A percentile compares a stretch with the other conserved stretches of the same genome.
These are phyloP conservation scores for Lantana camara DNA, from an alignment of 257 asterid genomes.

Conservation along the genomic window DNA sequence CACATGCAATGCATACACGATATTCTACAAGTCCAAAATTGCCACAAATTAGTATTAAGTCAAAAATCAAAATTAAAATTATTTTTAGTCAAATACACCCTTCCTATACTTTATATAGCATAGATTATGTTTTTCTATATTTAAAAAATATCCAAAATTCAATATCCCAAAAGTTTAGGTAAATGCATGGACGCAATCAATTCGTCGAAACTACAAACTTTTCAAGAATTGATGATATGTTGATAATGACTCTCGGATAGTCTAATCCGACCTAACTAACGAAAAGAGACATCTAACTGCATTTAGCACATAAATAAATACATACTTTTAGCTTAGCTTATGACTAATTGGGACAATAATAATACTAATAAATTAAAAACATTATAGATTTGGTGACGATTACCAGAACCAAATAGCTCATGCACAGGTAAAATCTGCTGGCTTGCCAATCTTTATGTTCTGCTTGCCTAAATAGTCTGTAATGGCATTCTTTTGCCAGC, in stretches of 20 bases:
- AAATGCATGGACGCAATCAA: slow-evolving; percentile 6
- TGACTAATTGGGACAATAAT: neutral
- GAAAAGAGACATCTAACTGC: neutral
- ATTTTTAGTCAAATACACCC: no score
- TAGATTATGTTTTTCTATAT: no score
- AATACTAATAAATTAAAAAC: neutral
- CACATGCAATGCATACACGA: no score
- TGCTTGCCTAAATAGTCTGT: slow-evolving; percentile 53
- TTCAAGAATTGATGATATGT: neutral
- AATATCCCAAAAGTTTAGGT: no score
- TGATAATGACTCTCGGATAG: neutral
- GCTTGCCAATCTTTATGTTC: slow-evolving; percentile 76
- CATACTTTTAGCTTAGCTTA: no score
- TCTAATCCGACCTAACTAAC: neutral
- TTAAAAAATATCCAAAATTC: no score
- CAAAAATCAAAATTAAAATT: no score
- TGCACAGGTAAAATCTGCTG: slow-evolving; percentile 65
- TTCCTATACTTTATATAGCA: neutral
- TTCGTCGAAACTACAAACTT: neutral
- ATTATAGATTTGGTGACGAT: neutral
- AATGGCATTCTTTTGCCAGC: slow-evolving; percentile 94
- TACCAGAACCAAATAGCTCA: neutral
- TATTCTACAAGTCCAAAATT: no score
- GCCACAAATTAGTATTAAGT: no score
- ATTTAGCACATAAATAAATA: no score